Percentiles rank a stretch among this genome's conserved stretches.
These are phyloP conservation scores for Grosmannia penicillata DNA, from an alignment of 2,329 filamentous ascomycete species.

Conservation along the genomic window DNA sequence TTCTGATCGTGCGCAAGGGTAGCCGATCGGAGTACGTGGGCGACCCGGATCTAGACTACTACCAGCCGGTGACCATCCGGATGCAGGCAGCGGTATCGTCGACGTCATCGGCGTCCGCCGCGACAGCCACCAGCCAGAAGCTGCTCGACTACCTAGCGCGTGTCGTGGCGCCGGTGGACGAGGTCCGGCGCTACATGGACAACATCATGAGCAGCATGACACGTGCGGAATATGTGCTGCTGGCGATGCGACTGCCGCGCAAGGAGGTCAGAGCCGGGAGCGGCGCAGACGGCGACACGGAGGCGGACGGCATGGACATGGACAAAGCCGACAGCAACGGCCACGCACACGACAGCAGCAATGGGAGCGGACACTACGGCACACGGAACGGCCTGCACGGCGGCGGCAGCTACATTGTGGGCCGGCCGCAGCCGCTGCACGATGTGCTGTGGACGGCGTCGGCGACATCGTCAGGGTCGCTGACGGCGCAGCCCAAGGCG, in stretches of 20 bases:
- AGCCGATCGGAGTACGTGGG: constrained; percentile 49
- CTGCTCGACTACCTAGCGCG: constrained; percentile 45
- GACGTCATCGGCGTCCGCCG: constrained; percentile 26
- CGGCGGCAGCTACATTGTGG: constrained; percentile 2
- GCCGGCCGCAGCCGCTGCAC: constrained; percentile 7
- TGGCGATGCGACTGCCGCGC: constrained; percentile 51
- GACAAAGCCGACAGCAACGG: not conserved
- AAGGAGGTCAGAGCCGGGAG: constrained; percentile 11
- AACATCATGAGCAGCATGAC: constrained; percentile 57
- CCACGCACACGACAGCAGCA: not conserved
- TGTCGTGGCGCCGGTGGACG: constrained; percentile 47
- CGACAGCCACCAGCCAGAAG: constrained; percentile 34
- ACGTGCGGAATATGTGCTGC: constrained; percentile 49
- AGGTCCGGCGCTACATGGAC: constrained; percentile 53
- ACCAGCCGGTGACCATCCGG: constrained; percentile 57
- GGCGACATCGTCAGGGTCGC: not conserved
- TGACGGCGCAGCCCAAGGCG: constrained; percentile 5
- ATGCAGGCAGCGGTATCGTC: constrained; percentile 18
- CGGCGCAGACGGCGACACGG: constrained; percentile 8
- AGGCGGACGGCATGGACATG: constrained; percentile 16
- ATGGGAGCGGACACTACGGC: not conserved
- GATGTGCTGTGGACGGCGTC: constrained; percentile 12
- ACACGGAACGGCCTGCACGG: not conserved
- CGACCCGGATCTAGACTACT: constrained; percentile 54
- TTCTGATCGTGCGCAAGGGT: constrained; percentile 61